phyloP scores from a whole-genome alignment of 441 rosid species.

The Euphorbia neoarborescens region DNA sequence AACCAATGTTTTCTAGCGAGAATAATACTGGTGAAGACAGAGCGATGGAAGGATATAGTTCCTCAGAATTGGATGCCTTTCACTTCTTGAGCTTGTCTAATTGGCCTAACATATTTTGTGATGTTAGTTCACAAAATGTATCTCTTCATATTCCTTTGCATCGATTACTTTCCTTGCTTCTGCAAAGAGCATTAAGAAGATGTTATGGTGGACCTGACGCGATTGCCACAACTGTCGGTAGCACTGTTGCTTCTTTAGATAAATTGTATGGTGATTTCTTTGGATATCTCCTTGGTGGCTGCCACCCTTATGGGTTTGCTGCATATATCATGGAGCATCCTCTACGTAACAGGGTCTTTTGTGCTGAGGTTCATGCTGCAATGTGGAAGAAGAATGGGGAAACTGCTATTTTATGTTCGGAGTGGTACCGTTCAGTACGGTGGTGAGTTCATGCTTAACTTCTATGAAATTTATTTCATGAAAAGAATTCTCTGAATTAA shows the following conservation, averaged over 20 bases:
- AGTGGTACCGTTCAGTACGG: slow-evolving; percentile 78
- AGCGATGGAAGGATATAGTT: slow-evolving; percentile 33
- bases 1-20: slow-evolving; percentile 26
- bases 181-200: slow-evolving; percentile 60
- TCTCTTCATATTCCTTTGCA: slow-evolving; percentile 86
- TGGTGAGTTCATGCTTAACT: slow-evolving; percentile 45
- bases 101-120: slow-evolving; percentile 68
- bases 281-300: slow-evolving; percentile 48
- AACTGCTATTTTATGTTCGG: slow-evolving; percentile 58
- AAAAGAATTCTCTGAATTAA: neutral
- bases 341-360: slow-evolving; percentile 79
- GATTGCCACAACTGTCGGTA: slow-evolving; percentile 20
- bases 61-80: slow-evolving; percentile 30
- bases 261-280: slow-evolving; percentile 46
- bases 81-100: slow-evolving; percentile 43
- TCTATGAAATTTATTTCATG: neutral
- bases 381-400: slow-evolving; percentile 98
- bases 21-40: slow-evolving; percentile 30
- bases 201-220: slow-evolving; percentile 56
- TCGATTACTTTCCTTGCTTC: slow-evolving; percentile 70
- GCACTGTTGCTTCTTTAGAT: slow-evolving; percentile 30
- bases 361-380: slow-evolving; percentile 87
- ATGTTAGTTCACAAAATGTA: slow-evolving; percentile 77
- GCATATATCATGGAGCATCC: slow-evolving; percentile 91
- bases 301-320: slow-evolving; percentile 75